Conservation (phyloP, 1,284 basidiomycete genomes). For the Papiliotrema nemorosa region DNA sequence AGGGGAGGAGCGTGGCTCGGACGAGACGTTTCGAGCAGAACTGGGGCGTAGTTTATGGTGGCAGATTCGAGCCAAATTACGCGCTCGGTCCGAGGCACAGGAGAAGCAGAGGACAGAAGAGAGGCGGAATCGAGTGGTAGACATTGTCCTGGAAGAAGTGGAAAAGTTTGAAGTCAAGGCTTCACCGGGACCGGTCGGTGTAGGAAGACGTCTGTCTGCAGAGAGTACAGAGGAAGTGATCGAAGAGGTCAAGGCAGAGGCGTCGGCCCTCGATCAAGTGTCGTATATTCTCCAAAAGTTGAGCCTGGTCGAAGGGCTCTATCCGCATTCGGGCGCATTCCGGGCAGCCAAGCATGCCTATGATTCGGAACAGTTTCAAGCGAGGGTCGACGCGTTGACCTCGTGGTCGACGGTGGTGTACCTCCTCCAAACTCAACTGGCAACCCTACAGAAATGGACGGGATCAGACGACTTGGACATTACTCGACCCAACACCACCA, state of each 20-base stretch:
- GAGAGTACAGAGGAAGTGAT: conserved; percentile 14
- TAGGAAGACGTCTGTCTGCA: conserved; percentile 11
- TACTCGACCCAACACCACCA: conserved; percentile 66
- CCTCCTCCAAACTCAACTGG: conserved; percentile 71
- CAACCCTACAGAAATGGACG: conserved; percentile 81
- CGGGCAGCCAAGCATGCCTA: conserved; percentile 71
- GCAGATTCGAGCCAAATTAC: conserved; percentile 79
- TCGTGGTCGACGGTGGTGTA: conserved; percentile 83
- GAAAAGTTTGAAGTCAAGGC: conserved; percentile 59
- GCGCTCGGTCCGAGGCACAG: conserved; percentile 73
- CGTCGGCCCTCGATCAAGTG: conserved; percentile 67
- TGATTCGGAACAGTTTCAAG: conserved; percentile 63
- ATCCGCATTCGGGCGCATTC: conserved; percentile 78
- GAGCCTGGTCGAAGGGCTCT: conserved; percentile 79
- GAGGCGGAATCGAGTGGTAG: conserved; percentile 72
- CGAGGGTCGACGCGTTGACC: conserved; percentile 77
- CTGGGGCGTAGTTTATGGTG: conserved; percentile 76
- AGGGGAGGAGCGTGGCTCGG: conserved; percentile 63
- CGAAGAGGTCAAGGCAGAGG: conserved; percentile 35
- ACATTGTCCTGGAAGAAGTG: conserved; percentile 78
- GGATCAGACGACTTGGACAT: conserved; percentile 87
- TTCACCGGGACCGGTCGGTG: conserved; percentile 2
- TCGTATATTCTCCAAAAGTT: conserved; percentile 70
- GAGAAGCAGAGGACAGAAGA: conserved; percentile 80
- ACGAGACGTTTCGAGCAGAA: conserved; percentile 62